Conservation (phyloP, 2,329 filamentous ascomycete species). For the Alternaria ethzedia region DNA sequence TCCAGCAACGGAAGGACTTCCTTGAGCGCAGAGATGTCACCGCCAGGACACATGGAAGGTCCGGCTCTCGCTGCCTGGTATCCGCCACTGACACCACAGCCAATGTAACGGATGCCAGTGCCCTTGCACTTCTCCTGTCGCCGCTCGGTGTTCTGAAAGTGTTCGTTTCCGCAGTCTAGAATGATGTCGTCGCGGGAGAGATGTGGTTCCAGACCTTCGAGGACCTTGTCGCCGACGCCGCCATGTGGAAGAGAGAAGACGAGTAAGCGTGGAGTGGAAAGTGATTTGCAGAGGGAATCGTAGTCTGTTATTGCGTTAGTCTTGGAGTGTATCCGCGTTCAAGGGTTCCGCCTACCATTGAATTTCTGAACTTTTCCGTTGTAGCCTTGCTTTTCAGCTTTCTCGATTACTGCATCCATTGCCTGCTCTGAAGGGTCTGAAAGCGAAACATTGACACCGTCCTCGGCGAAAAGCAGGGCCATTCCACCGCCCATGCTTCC, state of each 20-base stretch:
- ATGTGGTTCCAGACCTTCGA: slow-evolving; percentile 56
- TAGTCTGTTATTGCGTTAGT: slow-evolving; percentile 51
- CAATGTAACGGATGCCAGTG: slow-evolving; percentile 69
- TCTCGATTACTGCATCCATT: slow-evolving; percentile 54
- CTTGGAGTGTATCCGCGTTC: background rate
- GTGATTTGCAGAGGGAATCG: slow-evolving; percentile 56
- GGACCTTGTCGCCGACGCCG: slow-evolving; percentile 55
- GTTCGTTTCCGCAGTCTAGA: slow-evolving; percentile 72
- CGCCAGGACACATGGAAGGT: slow-evolving; percentile 71
- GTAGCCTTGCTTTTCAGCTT: slow-evolving; percentile 51
- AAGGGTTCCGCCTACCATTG: slow-evolving; percentile 29
- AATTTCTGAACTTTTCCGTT: slow-evolving; percentile 49
- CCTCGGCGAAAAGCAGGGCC: slow-evolving; percentile 64
- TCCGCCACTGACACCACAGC: slow-evolving; percentile 71
- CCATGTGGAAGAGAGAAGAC: slow-evolving; percentile 62
- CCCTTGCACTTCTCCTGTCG: slow-evolving; percentile 64
- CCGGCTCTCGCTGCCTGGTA: slow-evolving; percentile 71
- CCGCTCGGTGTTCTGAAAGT: slow-evolving; percentile 69
- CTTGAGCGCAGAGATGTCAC: slow-evolving; percentile 63
- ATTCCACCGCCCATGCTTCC: slow-evolving; percentile 68
- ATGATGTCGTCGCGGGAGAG: slow-evolving; percentile 69
- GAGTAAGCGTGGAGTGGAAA: slow-evolving; percentile 58
- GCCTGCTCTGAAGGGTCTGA: slow-evolving; percentile 60
- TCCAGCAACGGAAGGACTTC: slow-evolving; percentile 66
- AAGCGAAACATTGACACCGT: slow-evolving; percentile 61